Conservation (phyloP, 2,329 filamentous ascomycete species). For the Alternaria sp. region DNA sequence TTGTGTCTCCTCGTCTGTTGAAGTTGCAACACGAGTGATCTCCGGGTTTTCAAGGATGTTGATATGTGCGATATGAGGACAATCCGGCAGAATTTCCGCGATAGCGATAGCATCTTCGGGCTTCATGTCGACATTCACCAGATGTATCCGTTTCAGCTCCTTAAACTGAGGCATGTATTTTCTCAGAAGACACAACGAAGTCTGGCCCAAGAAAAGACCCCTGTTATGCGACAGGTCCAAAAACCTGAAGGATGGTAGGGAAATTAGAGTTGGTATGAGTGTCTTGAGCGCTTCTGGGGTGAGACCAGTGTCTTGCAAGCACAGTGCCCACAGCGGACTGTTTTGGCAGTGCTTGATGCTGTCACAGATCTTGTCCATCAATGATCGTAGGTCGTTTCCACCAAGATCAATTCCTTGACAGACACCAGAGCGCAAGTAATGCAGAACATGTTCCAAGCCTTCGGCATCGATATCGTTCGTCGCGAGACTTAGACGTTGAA, state of each 20-base stretch:
- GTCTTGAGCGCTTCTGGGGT: slow-evolving; percentile 74
- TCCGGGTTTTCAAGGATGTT: slow-evolving; percentile 84
- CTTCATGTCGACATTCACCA: slow-evolving; percentile 83
- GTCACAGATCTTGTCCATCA: slow-evolving; percentile 58
- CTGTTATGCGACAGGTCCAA: slow-evolving; percentile 92
- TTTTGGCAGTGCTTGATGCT: slow-evolving; percentile 60
- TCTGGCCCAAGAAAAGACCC: slow-evolving; percentile 79
- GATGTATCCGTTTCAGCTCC: slow-evolving; percentile 81
- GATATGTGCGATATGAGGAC: slow-evolving; percentile 80
- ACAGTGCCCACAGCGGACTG: slow-evolving; percentile 77
- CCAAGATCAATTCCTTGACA: slow-evolving; percentile 91
- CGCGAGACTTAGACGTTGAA: slow-evolving; percentile 81
- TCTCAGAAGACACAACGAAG: slow-evolving; percentile 75
- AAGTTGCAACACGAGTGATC: slow-evolving; percentile 74
- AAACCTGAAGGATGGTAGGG: slow-evolving; percentile 79
- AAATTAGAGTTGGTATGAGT: slow-evolving; percentile 76
- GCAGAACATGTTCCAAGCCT: slow-evolving; percentile 77
- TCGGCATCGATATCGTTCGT: slow-evolving; percentile 79
- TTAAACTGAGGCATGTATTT: slow-evolving; percentile 85
- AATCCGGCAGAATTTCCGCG: slow-evolving; percentile 88
- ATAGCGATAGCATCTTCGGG: slow-evolving; percentile 90
- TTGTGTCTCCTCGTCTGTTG: slow-evolving; percentile 79
- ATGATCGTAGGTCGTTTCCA: slow-evolving; percentile 73
- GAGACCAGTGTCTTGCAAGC: slow-evolving; percentile 85
- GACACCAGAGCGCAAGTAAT: slow-evolving; percentile 76